phyloP scores from a whole-genome alignment of 495 filamentous ascomycete species.

The Glonium stellatum region DNA sequence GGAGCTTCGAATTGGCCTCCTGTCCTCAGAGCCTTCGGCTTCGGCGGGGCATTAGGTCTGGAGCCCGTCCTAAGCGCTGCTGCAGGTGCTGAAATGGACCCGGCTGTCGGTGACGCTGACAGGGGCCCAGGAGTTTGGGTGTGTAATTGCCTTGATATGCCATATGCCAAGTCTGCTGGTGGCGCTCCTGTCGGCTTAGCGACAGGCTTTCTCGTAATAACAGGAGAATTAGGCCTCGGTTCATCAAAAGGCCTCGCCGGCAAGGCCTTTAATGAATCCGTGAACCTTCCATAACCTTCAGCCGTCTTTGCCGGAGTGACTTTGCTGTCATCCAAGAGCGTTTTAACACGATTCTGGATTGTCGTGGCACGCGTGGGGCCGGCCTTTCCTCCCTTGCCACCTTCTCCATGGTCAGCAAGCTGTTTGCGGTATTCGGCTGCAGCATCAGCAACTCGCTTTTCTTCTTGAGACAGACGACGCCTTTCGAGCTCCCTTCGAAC shows the following conservation, averaged over 20 bases:
- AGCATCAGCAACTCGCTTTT: constrained; percentile 82
- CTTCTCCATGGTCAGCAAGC: constrained; percentile 54
- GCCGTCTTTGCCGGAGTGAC: constrained; percentile 62
- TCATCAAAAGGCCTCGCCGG: constrained; percentile 9
- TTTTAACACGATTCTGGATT: constrained; percentile 87
- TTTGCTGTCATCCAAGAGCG: constrained; percentile 71
- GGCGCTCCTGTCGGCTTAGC: constrained; percentile 2
- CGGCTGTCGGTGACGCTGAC: background rate
- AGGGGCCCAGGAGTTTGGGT: background rate
- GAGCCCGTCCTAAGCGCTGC: constrained; percentile 4
- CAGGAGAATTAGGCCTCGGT: constrained; percentile 1
- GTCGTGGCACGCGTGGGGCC: constrained; percentile 52
- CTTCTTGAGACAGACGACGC: constrained; percentile 75
- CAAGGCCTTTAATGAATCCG: constrained; percentile 43
- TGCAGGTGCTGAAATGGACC: constrained; percentile 17
- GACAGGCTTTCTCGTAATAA: constrained; percentile 12
- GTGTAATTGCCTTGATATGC: constrained; percentile 10
- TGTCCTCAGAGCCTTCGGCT: constrained; percentile 52
- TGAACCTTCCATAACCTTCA: constrained; percentile 81
- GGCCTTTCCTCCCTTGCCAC: constrained; percentile 36
- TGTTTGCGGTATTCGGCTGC: constrained; percentile 84
- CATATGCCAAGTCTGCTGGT: constrained; percentile 16
- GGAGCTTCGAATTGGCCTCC: constrained; percentile 32
- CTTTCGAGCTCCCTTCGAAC: constrained; percentile 87
- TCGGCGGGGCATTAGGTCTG: constrained; percentile 41